Base-by-base conservation (phyloP, 176 grass and related monocot species). In the Dendrocalamus sinicus region DNA sequence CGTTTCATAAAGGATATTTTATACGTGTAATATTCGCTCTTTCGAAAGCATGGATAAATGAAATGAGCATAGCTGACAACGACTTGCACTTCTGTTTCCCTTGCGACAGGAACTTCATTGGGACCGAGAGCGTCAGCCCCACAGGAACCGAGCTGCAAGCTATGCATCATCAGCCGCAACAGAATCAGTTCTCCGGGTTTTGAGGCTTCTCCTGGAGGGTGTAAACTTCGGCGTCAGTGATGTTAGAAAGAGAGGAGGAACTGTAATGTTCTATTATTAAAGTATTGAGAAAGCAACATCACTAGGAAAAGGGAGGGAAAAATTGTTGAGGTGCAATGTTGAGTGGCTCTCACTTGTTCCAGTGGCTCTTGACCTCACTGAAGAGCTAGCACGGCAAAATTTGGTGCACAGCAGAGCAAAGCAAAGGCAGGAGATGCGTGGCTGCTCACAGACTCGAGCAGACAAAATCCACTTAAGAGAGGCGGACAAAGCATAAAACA, bases 151-250 rank as follows among this genome's bases (percentile, higher is more conserved):
- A 95, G 63, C 78, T 95, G 68, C 90, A 90, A 73, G 68, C 58
- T 4, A 86, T 92, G 72, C 91, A 88, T 64, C 61, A 86, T 63
- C 86, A 92, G 11, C 80, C 71, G 66, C 93, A 90, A 12, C 90
- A 92, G 78, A 86, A 87, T 88, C 85, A 88, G 69, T 95, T 81
- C 85, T 80, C 88, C n/a, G 85, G 84, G 74, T 95, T 89, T 85
- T 95, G 85, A 93, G 41, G 86, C 55, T 16, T 73, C 75, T 58
- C 75, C 83, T 81, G 79, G 85, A 84, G 76, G 76, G 67, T 81
- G 71, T 84, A 86, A 85, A 65, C 83, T 86, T 87, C 23, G 76
- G 83, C 16, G 16, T 67, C n/a, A 32, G 84, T 87, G 65, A 84
- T 85, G 76, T 85, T 80, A 83, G 59, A 86, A 52, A 73, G 79